Evolutionary conservation across 352 stramenopile species (phyloP).

Genomic region (Phytopythium sindhum): DNA sequence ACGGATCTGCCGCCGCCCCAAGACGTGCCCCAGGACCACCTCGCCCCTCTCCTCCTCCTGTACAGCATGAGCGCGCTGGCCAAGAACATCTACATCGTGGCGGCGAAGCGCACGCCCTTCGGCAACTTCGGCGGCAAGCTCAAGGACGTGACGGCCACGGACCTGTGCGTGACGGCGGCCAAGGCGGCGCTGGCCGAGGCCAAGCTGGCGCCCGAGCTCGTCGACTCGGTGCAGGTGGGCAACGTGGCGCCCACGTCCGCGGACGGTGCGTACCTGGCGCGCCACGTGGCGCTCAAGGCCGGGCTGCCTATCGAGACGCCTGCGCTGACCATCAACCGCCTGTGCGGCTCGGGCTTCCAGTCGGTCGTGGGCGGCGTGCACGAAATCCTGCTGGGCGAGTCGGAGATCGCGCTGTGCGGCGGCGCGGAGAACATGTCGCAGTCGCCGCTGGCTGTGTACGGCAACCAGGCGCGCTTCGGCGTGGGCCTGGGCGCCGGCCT

Average conservation of each 20-base stretch:
- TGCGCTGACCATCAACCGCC: constrained; percentile 96
- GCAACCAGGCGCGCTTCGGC: constrained; percentile 92
- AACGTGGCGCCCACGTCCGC: constrained; percentile 95
- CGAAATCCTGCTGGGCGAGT: constrained; percentile 89
- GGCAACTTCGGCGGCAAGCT: constrained; percentile 93
- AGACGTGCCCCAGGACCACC: constrained; percentile 2
- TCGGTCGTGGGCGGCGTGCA: constrained; percentile 92
- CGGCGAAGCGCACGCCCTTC: constrained; percentile 95
- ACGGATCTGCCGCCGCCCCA: background rate
- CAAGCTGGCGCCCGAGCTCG: constrained; percentile 80
- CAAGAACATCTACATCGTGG: constrained; percentile 94
- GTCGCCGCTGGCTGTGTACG: constrained; percentile 90
- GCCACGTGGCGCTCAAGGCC: constrained; percentile 93
- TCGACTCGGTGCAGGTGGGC: constrained; percentile 94
- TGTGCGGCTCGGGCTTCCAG: constrained; percentile 98
- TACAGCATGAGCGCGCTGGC: constrained; percentile 31
- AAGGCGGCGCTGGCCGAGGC: constrained; percentile 78
- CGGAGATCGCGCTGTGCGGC: constrained; percentile 88
- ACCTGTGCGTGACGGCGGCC: constrained; percentile 86
- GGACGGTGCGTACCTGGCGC: constrained; percentile 93
- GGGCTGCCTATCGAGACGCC: constrained; percentile 88
- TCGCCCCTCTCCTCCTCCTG: background rate
- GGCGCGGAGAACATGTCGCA: constrained; percentile 96
- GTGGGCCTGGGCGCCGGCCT: constrained; percentile 90
- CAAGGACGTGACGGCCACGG: constrained; percentile 90